Conservation (phyloP, 2,329 filamentous ascomycete species). For the Emydomyces testavorans region DNA sequence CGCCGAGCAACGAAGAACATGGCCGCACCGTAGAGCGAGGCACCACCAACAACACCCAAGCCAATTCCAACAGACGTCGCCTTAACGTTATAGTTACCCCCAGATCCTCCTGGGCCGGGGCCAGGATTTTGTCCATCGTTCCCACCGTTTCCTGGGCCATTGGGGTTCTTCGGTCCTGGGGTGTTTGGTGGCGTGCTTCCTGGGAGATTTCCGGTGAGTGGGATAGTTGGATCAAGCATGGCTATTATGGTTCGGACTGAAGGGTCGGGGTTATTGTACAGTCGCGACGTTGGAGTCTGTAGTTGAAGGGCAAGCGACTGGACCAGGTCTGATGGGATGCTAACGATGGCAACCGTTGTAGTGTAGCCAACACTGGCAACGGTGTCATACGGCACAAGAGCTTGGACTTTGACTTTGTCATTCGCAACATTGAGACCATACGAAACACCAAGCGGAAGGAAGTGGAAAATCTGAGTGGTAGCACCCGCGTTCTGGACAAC, state of each 20-base stretch:
- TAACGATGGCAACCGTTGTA: conserved; percentile 66
- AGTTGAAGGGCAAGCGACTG: conserved; percentile 57
- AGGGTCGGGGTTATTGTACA: conserved; percentile 59
- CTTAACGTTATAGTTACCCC: conserved; percentile 29
- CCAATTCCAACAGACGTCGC: conserved; percentile 54
- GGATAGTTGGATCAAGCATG: conserved; percentile 75
- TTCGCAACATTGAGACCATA: conserved; percentile 38
- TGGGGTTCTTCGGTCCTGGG: conserved; percentile 27
- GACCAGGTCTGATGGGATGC: conserved; percentile 61
- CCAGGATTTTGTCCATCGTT: conserved; percentile 17
- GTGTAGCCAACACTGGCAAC: conserved; percentile 57
- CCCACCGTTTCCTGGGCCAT: conserved; percentile 30
- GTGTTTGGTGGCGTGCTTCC: conserved; percentile 17
- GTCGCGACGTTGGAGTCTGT: conserved; percentile 54
- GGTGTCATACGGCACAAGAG: conserved; percentile 67
- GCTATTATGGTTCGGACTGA: conserved; percentile 62
- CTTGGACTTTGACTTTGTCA: conserved; percentile 53
- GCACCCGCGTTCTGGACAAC: conserved; percentile 60
- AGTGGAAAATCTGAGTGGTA: conserved; percentile 73
- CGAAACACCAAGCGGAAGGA: conserved; percentile 59
- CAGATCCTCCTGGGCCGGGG: conserved; percentile 26
- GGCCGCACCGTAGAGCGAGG: conserved; percentile 77
- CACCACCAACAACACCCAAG: conserved; percentile 63
- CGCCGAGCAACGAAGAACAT: conserved; percentile 89
- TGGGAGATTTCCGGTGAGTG: conserved; percentile 40